Percentiles rank a stretch among this genome's conserved stretches.
Conservation (phyloP, 129 eudicot species). For the Centella asiatica region DNA sequence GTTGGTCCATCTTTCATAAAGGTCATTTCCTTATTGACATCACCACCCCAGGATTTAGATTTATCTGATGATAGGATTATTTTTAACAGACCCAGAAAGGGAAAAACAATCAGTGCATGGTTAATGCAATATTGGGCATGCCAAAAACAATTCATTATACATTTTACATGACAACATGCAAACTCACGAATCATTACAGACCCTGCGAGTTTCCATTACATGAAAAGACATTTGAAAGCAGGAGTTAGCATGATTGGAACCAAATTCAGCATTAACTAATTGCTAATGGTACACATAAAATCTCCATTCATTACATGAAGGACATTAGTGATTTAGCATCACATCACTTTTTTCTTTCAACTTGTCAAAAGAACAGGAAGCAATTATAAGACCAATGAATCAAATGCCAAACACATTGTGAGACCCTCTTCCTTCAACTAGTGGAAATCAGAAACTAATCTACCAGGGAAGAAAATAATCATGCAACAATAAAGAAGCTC, state of each 20-base stretch:
- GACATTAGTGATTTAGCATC: background rate
- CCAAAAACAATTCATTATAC: background rate
- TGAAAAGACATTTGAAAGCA: background rate
- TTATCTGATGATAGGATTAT: slow-evolving; percentile 32
- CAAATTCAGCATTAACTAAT: background rate
- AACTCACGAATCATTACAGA: background rate
- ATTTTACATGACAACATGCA: too few relatives aligned
- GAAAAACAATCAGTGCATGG: background rate
- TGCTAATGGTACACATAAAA: background rate
- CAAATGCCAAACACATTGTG: slow-evolving; percentile 15
- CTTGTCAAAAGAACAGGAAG: background rate
- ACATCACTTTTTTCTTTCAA: background rate
- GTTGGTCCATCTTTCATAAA: slow-evolving; percentile 64
- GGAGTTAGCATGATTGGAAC: background rate
- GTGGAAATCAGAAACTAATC: slow-evolving; percentile 1
- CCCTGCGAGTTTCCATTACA: background rate
- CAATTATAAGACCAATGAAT: slow-evolving; percentile 4
- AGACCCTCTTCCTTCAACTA: slow-evolving; percentile 13
- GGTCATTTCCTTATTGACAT: slow-evolving; percentile 60
- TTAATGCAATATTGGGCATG: background rate
- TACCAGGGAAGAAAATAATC: slow-evolving; percentile 2
- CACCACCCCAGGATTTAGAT: slow-evolving; percentile 52
- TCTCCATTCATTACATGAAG: background rate
- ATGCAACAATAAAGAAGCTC: background rate
- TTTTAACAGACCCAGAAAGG: background rate